Evolutionary conservation across 202 grass and related monocot species (phyloP).

Genomic region (Tripidium arundinaceum): DNA sequence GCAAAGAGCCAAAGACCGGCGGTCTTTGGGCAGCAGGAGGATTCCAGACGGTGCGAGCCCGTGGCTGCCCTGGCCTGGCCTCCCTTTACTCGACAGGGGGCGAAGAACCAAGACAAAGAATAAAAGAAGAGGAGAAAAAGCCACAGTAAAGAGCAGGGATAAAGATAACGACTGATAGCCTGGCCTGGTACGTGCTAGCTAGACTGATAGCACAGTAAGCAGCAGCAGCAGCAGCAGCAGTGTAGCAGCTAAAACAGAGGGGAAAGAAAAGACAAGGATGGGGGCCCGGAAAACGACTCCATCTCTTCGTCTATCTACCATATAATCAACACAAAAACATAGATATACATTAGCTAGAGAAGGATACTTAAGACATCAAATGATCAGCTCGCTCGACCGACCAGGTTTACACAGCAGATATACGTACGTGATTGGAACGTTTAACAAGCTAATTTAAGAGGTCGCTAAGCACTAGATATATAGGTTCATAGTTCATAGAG

Average conservation of each 20-base stretch:
- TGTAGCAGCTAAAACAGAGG: neutral
- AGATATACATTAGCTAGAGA: neutral
- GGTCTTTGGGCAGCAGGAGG: conserved; percentile 30
- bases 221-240: neutral
- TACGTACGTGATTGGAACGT: neutral
- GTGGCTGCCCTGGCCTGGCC: conserved; percentile 14
- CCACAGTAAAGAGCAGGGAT: neutral
- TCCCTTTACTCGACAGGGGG: conserved; percentile 58
- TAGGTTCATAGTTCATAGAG: conserved; percentile 5
- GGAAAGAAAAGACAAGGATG: neutral
- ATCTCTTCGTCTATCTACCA: neutral
- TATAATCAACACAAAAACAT: neutral
- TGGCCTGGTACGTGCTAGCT: neutral
- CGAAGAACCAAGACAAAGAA: conserved; percentile 19
- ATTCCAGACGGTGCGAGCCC: conserved; percentile 14
- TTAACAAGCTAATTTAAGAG: conserved; percentile 3
- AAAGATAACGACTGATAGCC: neutral
- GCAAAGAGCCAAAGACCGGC: conserved; percentile 12
- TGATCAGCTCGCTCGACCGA: conserved; percentile 1
- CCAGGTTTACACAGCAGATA: neutral
- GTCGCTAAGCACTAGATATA: conserved; percentile 35
- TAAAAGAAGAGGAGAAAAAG: neutral
- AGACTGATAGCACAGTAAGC: neutral
- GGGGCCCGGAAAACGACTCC: neutral
- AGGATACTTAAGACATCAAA: neutral